Evolutionary conservation across 2,329 filamentous ascomycete species (phyloP).

Genomic region (Calonectria crousiana): DNA sequence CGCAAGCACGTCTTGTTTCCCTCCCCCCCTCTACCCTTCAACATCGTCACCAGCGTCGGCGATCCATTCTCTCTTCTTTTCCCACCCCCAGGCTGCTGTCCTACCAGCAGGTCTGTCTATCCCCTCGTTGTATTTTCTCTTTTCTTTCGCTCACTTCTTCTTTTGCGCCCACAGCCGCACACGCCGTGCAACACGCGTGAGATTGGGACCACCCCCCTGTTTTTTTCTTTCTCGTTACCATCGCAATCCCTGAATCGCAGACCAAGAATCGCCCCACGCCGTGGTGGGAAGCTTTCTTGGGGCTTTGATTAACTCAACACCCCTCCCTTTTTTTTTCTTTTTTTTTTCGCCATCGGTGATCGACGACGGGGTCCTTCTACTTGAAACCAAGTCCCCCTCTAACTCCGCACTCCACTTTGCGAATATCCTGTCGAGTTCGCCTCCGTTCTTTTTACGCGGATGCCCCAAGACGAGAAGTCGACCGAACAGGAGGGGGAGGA

Average conservation of each 20-base stretch:
- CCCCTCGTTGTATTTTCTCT: not conserved
- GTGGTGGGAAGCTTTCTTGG: not conserved
- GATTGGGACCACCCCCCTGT: not conserved
- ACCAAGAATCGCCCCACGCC: not conserved
- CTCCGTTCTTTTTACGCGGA: not conserved
- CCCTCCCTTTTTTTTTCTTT: not conserved
- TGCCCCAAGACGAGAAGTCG: constrained; percentile 12
- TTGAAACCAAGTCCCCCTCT: not conserved
- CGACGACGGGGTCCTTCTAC: not conserved
- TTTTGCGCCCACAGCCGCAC: not conserved
- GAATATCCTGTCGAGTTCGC: not conserved
- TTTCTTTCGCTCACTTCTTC: not conserved
- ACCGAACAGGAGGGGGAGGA: not conserved
- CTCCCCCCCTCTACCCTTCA: not conserved
- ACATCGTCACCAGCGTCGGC: not conserved
- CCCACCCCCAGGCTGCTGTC: not conserved
- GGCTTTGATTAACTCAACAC: not conserved
- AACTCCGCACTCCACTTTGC: not conserved
- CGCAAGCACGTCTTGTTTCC: not conserved
- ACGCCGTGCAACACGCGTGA: not conserved
- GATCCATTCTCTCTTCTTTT: not conserved
- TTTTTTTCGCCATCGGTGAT: not conserved
- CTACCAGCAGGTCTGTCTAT: not conserved
- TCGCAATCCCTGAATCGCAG: not conserved
- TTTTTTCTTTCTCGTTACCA: not conserved